These are phyloP conservation scores for Coniochaeta sp. DNA, from an alignment of 2,329 filamentous ascomycete species.

Conservation along the genomic window DNA sequence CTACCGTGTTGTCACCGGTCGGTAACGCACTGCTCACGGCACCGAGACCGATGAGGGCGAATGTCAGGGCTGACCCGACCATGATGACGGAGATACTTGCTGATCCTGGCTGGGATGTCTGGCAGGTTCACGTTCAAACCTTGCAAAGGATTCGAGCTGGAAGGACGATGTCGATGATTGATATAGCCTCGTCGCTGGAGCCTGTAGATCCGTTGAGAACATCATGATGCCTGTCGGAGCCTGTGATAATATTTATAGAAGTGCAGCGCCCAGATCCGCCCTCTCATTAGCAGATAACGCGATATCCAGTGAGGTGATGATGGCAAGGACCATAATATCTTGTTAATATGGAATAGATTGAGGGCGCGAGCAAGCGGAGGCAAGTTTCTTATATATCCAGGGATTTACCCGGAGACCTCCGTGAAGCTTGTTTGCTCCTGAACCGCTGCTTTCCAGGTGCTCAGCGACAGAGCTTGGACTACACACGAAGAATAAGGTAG, in stretches of 20 bases:
- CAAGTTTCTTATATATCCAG: conserved; percentile 14
- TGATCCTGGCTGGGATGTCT: conserved; percentile 7
- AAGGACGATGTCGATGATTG: not conserved
- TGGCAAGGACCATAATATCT: conserved; percentile 14
- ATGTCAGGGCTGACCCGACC: conserved; percentile 14
- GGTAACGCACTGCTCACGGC: conserved; percentile 17
- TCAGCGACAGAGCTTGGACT: conserved; percentile 7
- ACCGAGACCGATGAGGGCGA: conserved; percentile 16
- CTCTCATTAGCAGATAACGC: conserved; percentile 5
- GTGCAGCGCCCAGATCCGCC: not conserved
- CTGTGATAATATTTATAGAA: conserved; percentile 2
- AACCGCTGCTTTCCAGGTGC: conserved; percentile 10
- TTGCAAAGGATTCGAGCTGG: conserved; percentile 2
- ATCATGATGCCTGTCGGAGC: not conserved
- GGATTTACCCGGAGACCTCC: conserved; percentile 19
- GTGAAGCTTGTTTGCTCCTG: conserved; percentile 5
- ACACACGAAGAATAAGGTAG: conserved; percentile 12
- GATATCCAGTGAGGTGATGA: conserved; percentile 10
- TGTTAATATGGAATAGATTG: conserved; percentile 21
- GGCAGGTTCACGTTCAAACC: conserved; percentile 4
- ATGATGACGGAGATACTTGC: conserved; percentile 11
- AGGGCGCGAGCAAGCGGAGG: conserved; percentile 13
- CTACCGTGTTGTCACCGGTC: conserved; percentile 5
- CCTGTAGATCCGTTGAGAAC: not conserved
- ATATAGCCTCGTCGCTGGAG: not conserved